Base-by-base conservation (phyloP, 768 basidiomycete genomes). In the Lentinula edodes region DNA sequence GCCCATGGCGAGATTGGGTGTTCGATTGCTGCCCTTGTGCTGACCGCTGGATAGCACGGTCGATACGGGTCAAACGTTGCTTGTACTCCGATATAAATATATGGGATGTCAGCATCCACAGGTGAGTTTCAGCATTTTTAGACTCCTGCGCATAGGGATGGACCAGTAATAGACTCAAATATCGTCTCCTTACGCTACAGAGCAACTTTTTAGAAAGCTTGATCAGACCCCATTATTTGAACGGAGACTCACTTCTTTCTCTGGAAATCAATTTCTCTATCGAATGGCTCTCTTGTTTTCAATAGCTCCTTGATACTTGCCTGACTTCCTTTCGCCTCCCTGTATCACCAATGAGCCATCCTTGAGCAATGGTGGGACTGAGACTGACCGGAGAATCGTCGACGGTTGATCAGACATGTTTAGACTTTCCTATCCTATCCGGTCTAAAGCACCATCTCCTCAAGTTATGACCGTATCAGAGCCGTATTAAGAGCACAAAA, bases 31-130 rank as follows among this genome's bases (percentile, higher is more conserved):
- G 68, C 65, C 73, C 66, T 66, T 72, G 77, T 65, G 66, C 76
- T 64, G 72, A 72, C 39, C 73, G 77, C 64, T 81, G 80, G 41
- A 82, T 72, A 15, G 75, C 73, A 43, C 80, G 83, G 75, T 94
- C 91, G 58, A 93, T 80, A 0, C 77, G 72, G 45, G 84, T 73
- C 67, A 95, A 83, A 52, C 80, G 84, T 64, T 88, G 82, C 72
- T 95, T 94, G 79, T 93, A 95, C 23, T 82, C 79, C 15, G 88
- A 77, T 64, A 96, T 96, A 74, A 93, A 85, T 42, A 84, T 80
- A 73, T 96, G 91, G 41, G 91, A 90, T 0, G 94, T 95, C 70
- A 93, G 89, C 85, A 94, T 91, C 93, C 94, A 96, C 8, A 96
- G 81, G 65, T 90, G 87, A 35, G 83, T 90, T 70, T 94, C 90